Conservation (phyloP, 805 yeast species). For the Myxozyma mucilagina region DNA sequence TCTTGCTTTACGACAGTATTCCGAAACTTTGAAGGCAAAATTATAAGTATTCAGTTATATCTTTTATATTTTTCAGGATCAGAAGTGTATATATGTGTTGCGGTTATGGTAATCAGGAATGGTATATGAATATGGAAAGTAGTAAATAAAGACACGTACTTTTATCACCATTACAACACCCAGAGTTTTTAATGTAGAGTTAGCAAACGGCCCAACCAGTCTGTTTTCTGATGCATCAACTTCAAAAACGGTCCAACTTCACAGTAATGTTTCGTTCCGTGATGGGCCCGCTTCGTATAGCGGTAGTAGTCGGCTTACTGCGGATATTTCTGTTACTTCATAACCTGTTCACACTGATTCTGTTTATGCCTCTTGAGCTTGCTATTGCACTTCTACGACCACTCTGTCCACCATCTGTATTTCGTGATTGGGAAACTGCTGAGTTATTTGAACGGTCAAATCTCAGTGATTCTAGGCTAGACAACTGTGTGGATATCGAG, state of each 20-base stretch:
- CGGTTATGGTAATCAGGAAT: neutral
- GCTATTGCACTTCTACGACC: conserved; percentile 20
- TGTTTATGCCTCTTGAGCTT: conserved; percentile 25
- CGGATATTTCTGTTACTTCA: conserved; percentile 18
- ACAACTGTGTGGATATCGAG: too few relatives aligned
- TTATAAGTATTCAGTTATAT: neutral
- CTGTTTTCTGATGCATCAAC: neutral
- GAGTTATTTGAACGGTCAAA: neutral
- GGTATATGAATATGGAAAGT: neutral
- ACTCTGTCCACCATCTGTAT: conserved; percentile 25
- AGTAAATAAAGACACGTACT: neutral
- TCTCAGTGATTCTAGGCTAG: neutral
- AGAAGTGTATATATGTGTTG: too few relatives aligned
- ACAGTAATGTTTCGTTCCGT: neutral
- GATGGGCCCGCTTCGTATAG: neutral
- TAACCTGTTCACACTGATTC: conserved; percentile 11
- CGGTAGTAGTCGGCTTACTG: conserved; percentile 7
- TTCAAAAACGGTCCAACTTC: neutral
- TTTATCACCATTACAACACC: neutral
- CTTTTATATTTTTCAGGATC: neutral
- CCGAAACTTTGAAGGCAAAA: conserved; percentile 1
- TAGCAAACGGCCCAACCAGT: neutral
- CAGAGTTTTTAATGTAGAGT: too few relatives aligned
- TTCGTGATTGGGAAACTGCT: conserved; percentile 22
- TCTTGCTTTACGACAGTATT: conserved; percentile 16